A percentile compares a stretch with the other conserved stretches of the same genome.
Conservation (phyloP, 192 early-diverging fungal genomes). For the Coemansia sp. region DNA sequence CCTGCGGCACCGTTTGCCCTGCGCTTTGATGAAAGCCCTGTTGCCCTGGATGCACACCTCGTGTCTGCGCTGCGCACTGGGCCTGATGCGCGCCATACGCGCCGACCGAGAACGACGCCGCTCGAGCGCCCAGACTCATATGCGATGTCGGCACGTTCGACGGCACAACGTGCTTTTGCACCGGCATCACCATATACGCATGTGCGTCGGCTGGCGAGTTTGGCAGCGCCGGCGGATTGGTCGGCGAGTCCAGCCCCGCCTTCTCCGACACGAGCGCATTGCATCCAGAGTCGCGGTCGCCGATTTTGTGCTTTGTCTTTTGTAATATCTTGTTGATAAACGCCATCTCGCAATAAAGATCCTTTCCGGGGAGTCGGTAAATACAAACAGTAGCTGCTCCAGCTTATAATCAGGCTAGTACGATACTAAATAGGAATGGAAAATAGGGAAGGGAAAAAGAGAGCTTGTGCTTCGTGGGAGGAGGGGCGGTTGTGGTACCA, state of each 20-base stretch:
- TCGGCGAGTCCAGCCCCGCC: constrained; percentile 33
- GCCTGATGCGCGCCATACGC: constrained; percentile 10
- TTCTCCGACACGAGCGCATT: constrained; percentile 16
- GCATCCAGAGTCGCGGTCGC: constrained; percentile 25
- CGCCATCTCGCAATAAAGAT: constrained; percentile 29
- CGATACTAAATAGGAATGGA: constrained; percentile 7
- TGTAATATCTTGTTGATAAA: constrained; percentile 59
- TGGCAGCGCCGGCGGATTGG: constrained; percentile 24
- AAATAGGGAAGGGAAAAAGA: constrained; percentile 1
- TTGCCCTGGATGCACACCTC: constrained; percentile 1
- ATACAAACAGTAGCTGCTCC: background rate
- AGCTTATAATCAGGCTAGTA: background rate
- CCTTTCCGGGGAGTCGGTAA: background rate
- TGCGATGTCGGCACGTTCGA: constrained; percentile 44
- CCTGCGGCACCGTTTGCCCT: constrained; percentile 6
- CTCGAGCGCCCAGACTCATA: constrained; percentile 44
- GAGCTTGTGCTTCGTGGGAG: background rate
- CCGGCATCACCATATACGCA: constrained; percentile 17
- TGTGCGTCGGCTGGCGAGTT: constrained; percentile 13
- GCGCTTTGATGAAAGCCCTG: background rate
- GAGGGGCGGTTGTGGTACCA: background rate
- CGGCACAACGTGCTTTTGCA: constrained; percentile 47
- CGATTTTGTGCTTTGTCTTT: constrained; percentile 57
- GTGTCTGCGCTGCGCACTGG: constrained; percentile 10
- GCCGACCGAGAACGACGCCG: constrained; percentile 47